A percentile compares a stretch with the other conserved stretches of the same genome.
Conservation (phyloP, 225 moss, liverwort and hornwort genomes). For the Polytrichum commune region DNA sequence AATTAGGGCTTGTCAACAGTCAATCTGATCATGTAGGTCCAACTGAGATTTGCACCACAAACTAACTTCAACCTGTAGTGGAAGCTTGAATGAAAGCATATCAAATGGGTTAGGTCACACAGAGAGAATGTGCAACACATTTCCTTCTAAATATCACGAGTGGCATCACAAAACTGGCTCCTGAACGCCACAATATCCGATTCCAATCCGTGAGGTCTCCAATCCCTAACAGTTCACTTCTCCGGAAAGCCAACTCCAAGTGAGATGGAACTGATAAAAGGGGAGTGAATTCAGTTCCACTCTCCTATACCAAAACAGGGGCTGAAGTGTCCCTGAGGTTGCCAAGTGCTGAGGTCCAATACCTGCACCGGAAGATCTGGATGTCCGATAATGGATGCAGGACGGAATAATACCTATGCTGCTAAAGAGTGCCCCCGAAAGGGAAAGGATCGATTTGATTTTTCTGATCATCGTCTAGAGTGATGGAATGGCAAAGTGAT, state of each 20-base stretch:
- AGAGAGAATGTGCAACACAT: neutral
- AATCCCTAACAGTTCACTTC: no score
- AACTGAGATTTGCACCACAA: neutral
- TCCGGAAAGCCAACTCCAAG: no score
- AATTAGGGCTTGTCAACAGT: slow-evolving; percentile 5
- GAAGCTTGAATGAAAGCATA: slow-evolving; percentile 1
- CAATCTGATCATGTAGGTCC: slow-evolving; percentile 6
- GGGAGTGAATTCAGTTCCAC: no score
- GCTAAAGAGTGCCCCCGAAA: no score
- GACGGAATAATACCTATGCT: neutral
- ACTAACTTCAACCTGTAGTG: slow-evolving; percentile 17
- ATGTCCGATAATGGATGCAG: neutral
- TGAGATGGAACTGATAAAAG: no score
- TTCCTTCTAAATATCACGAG: neutral
- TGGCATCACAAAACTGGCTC: no score
- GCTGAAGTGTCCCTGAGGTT: no score
- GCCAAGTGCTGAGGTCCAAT: neutral
- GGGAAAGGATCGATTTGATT: no score
- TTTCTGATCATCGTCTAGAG: neutral
- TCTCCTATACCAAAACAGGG: no score
- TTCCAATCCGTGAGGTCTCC: no score
- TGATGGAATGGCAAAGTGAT: neutral
- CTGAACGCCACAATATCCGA: no score
- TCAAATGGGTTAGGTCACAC: neutral
- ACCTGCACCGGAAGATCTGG: slow-evolving; percentile 8